phyloP scores from a whole-genome alignment of 257 asterid species.

The Thymus mandschuricus region DNA sequence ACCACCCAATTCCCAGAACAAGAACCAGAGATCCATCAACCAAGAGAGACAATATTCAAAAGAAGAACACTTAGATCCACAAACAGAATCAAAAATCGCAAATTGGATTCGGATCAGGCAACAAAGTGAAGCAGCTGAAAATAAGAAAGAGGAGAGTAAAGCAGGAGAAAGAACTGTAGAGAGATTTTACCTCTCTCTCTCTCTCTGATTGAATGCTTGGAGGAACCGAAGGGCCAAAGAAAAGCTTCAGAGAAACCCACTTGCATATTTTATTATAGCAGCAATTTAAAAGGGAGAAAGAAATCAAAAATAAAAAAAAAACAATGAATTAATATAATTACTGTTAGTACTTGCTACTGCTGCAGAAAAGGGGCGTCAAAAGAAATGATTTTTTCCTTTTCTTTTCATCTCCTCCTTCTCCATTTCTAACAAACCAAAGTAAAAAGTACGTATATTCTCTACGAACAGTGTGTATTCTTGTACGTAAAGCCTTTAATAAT shows the following conservation, averaged over 20 bases:
- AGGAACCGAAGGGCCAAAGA: constrained; percentile 54
- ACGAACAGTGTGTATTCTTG: constrained; percentile 17
- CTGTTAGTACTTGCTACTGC: constrained; percentile 16
- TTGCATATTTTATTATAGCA: constrained; percentile 39
- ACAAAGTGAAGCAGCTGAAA: constrained; percentile 29
- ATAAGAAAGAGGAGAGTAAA: constrained; percentile 30
- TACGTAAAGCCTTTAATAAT: constrained; percentile 41
- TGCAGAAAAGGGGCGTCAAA: constrained; percentile 29
- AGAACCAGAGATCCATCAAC: constrained; percentile 42
- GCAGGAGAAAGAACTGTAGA: constrained; percentile 26
- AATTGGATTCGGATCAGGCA: constrained; percentile 25
- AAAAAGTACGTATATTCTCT: constrained; percentile 30
- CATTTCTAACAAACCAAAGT: background rate
- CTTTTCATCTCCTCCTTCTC: too few relatives aligned
- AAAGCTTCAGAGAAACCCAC: constrained; percentile 38
- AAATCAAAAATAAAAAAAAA: background rate
- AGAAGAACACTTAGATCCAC: constrained; percentile 36
- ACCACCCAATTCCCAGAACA: constrained; percentile 26
- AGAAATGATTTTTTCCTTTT: constrained; percentile 23
- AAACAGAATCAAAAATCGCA: constrained; percentile 25
- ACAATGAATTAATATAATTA: constrained; percentile 4
- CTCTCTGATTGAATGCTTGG: constrained; percentile 43
- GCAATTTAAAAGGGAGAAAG: background rate
- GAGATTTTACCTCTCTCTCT: constrained; percentile 36
- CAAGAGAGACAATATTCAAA: constrained; percentile 11